phyloP scores from a whole-genome alignment of 768 basidiomycete genomes.

The Podaxis sp. region DNA sequence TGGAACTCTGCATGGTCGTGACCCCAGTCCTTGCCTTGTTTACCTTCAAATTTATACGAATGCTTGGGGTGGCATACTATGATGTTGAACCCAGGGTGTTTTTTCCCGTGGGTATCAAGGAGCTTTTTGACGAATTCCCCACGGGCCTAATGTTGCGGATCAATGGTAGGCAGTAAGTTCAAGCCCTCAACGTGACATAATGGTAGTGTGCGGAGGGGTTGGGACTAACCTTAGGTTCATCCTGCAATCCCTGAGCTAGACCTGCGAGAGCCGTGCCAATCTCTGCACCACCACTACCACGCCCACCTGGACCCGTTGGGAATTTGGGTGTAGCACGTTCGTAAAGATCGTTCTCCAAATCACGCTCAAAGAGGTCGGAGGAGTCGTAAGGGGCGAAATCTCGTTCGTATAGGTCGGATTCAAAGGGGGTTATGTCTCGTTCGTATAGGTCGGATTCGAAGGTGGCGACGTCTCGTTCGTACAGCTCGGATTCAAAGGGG shows the following conservation, averaged over 20 bases:
- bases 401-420: neutral
- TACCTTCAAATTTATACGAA: conserved; percentile 12
- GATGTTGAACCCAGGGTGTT: neutral
- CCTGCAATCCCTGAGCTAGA: neutral
- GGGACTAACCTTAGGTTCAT: neutral
- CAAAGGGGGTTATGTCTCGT: neutral
- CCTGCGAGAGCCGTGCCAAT: neutral
- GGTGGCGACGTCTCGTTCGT: neutral
- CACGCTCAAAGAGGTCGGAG: neutral
- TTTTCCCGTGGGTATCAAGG: neutral
- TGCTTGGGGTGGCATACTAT: conserved; percentile 14
- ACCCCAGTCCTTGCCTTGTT: conserved; percentile 14
- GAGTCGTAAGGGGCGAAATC: neutral
- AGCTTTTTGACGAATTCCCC: neutral
- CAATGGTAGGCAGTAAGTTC: neutral
- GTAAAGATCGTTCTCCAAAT: too few species aligned
- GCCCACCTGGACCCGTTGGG: neutral
- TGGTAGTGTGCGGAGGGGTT: neutral
- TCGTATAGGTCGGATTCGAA: neutral
- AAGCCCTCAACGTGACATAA: neutral
- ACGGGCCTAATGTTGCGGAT: neutral
- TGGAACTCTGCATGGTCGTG: conserved; percentile 11
- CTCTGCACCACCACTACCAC: neutral
- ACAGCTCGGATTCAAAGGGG: neutral
- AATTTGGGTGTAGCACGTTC: neutral